These are phyloP conservation scores for Albophoma yamanashiensis DNA, from an alignment of 2,329 filamentous ascomycete species.

Conservation along the genomic window DNA sequence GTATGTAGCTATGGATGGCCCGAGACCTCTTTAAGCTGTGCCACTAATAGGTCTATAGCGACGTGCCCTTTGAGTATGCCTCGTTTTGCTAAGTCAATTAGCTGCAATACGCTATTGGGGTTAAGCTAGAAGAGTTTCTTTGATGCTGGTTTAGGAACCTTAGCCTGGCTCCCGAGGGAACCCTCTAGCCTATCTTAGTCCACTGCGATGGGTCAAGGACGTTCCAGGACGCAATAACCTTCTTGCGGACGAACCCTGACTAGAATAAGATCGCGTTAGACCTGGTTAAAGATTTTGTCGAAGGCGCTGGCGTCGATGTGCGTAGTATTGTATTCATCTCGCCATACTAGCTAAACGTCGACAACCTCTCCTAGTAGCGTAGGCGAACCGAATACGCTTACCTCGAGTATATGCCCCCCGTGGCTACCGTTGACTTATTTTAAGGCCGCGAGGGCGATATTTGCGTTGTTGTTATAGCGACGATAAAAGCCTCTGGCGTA, in stretches of 20 bases:
- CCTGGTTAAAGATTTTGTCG: no score
- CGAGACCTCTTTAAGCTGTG: slow-evolving; percentile 9
- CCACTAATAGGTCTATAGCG: slow-evolving; percentile 5
- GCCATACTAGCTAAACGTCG: slow-evolving; percentile 9
- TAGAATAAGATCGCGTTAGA: slow-evolving; percentile 1
- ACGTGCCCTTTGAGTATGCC: not conserved
- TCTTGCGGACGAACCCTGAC: slow-evolving; percentile 5
- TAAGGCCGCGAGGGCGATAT: slow-evolving; percentile 13
- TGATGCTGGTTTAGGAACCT: not conserved
- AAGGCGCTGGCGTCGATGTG: no score
- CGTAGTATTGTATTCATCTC: no score
- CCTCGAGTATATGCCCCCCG: slow-evolving; percentile 4
- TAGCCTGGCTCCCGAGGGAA: not conserved
- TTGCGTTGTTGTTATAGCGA: slow-evolving; percentile 9
- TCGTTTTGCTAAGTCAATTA: not conserved
- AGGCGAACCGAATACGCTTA: slow-evolving; percentile 2
- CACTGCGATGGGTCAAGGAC: slow-evolving; percentile 6
- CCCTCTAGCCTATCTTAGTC: slow-evolving; percentile 7
- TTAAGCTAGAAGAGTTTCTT: not conserved
- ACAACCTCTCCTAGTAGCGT: slow-evolving; percentile 1
- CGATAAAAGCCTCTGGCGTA: slow-evolving; percentile 1
- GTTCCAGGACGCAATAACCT: not conserved
- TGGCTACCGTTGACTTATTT: slow-evolving; percentile 9
- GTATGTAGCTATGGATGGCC: slow-evolving; percentile 10
- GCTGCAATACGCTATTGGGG: not conserved